A percentile compares a stretch with the other conserved stretches of the same genome.
phyloP scores from a whole-genome alignment of 495 filamentous ascomycete species.

The Tuber melanosporum region DNA sequence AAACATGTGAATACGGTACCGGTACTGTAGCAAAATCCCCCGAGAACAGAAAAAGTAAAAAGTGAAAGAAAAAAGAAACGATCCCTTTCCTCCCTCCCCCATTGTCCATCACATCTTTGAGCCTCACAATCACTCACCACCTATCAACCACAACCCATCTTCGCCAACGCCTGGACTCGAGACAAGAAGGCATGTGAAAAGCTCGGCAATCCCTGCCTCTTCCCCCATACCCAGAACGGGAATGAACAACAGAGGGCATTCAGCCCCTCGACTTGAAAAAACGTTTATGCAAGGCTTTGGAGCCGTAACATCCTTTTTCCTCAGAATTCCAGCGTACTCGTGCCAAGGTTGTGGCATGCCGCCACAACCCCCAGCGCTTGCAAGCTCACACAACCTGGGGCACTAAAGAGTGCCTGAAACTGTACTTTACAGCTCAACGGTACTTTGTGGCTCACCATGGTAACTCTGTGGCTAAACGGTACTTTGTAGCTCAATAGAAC shows the following conservation, averaged over 20 bases:
- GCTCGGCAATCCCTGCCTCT: neutral
- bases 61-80: neutral
- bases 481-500: no score
- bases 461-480: no score
- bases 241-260: neutral
- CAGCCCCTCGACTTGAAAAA: neutral
- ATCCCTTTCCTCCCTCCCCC: neutral
- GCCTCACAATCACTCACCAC: neutral
- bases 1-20: neutral
- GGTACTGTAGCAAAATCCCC: neutral
- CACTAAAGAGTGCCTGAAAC: no score
- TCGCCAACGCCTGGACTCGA: neutral
- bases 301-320: no score
- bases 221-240: neutral
- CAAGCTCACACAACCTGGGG: no score
- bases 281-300: no score
- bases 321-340: no score
- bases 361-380: no score
- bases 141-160: neutral
- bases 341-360: no score
- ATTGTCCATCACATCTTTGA: neutral
- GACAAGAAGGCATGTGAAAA: neutral
- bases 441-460: no score
- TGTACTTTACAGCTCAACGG: no score
- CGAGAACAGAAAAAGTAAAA: neutral